Evolutionary conservation across 1,284 basidiomycete species (phyloP).

Genomic region (Takashimella tepidaria): DNA sequence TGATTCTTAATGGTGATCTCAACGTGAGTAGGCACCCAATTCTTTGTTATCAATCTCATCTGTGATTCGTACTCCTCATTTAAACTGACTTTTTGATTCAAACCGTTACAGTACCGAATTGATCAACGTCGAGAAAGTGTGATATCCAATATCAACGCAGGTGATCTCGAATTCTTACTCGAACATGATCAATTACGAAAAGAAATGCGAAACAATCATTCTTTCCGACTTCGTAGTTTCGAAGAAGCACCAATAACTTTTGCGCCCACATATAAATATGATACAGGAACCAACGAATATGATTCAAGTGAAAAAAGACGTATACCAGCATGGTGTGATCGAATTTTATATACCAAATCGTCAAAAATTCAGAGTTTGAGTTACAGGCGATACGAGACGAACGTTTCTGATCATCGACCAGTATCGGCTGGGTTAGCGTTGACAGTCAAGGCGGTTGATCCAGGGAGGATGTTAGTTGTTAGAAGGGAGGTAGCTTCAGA

Average conservation of each 20-base stretch:
- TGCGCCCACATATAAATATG: constrained; percentile 93
- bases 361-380: constrained; percentile 59
- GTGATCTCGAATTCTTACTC: constrained; percentile 62
- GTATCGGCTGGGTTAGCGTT: constrained; percentile 72
- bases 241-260: constrained; percentile 76
- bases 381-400: constrained; percentile 73
- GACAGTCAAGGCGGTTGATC: constrained; percentile 65
- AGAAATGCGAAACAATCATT: constrained; percentile 78
- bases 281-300: constrained; percentile 68
- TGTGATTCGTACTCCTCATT: not conserved
- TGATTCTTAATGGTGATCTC: constrained; percentile 66
- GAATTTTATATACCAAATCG: constrained; percentile 72
- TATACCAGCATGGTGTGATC: constrained; percentile 93
- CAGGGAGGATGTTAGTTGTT: constrained; percentile 56
- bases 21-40: constrained; percentile 38
- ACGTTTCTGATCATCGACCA: constrained; percentile 80
- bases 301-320: constrained; percentile 85
- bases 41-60: not conserved
- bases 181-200: constrained; percentile 83
- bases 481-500: constrained; percentile 55
- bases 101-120: constrained; percentile 82
- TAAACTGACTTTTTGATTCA: too few relatives aligned
- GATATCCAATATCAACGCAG: constrained; percentile 60
- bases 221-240: constrained; percentile 78
- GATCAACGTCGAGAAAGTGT: constrained; percentile 81